phyloP scores from a whole-genome alignment of 352 stramenopile genomes.

The Pythium pectinolyticum region DNA sequence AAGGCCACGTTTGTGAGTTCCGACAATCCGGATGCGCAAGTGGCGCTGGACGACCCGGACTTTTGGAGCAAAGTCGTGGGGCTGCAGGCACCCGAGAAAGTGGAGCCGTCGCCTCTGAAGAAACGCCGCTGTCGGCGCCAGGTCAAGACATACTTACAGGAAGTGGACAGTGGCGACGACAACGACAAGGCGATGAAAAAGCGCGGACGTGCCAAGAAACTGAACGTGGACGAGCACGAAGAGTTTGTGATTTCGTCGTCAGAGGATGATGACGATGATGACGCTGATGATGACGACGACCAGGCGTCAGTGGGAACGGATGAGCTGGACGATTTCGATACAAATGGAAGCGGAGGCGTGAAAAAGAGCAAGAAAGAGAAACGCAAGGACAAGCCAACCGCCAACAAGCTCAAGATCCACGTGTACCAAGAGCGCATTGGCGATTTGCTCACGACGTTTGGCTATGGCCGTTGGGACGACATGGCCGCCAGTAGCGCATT shows the following conservation, averaged over 20 bases:
- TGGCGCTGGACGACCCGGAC: constrained; percentile 92
- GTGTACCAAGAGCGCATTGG: constrained; percentile 42
- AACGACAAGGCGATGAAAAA: constrained; percentile 28
- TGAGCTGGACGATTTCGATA: constrained; percentile 46
- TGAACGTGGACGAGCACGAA: constrained; percentile 48
- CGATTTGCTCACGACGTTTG: constrained; percentile 59
- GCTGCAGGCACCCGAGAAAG: constrained; percentile 70
- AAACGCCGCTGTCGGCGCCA: constrained; percentile 68
- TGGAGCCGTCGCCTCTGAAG: constrained; percentile 71
- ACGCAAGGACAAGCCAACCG: not conserved
- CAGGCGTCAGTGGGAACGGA: constrained; percentile 35
- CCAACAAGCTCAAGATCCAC: constrained; percentile 35
- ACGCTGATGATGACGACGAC: constrained; percentile 59
- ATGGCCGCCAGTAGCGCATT: constrained; percentile 38
- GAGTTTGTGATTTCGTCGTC: constrained; percentile 71
- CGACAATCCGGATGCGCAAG: constrained; percentile 78
- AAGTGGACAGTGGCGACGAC: constrained; percentile 65
- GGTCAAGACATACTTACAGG: constrained; percentile 74
- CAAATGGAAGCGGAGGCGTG: too few species aligned
- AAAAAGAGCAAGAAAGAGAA: constrained; percentile 41
- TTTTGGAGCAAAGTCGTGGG: constrained; percentile 95
- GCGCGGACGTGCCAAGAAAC: constrained; percentile 30
- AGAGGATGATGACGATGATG: constrained; percentile 29
- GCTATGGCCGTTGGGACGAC: constrained; percentile 84
- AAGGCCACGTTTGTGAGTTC: constrained; percentile 93